These are phyloP conservation scores for Cystobasidium ongulense DNA, from an alignment of 768 basidiomycete genomes.

Conservation along the genomic window DNA sequence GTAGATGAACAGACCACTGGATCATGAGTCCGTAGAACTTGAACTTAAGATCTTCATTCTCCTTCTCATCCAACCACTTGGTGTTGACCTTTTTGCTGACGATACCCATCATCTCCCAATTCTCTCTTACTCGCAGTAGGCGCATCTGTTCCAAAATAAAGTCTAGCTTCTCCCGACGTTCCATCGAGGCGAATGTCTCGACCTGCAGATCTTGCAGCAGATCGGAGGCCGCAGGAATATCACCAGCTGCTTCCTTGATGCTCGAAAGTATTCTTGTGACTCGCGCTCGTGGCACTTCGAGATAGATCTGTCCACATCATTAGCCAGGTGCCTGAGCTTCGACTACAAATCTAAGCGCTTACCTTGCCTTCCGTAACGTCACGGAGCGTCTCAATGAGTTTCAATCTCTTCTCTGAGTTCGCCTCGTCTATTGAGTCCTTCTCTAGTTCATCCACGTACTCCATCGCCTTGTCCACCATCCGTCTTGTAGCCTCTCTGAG, in stretches of 20 bases:
- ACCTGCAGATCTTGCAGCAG: constrained; percentile 90
- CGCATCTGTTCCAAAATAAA: constrained; percentile 98
- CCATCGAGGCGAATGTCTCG: constrained; percentile 98
- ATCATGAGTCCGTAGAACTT: constrained; percentile 96
- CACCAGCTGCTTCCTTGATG: constrained; percentile 68
- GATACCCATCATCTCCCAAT: constrained; percentile 88
- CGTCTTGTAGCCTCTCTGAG: constrained; percentile 78
- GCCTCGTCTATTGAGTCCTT: constrained; percentile 52
- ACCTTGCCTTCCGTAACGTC: constrained; percentile 95
- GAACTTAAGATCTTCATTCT: constrained; percentile 91
- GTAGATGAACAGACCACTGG: constrained; percentile 75
- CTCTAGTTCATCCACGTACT: constrained; percentile 70
- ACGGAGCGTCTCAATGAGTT: constrained; percentile 79
- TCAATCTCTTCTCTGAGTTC: constrained; percentile 63
- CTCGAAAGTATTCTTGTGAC: constrained; percentile 78
- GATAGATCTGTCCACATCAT: constrained; percentile 61
- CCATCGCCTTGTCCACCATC: constrained; percentile 80
- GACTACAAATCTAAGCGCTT: constrained; percentile 38
- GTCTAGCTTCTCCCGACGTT: constrained; percentile 92
- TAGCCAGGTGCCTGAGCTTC: background rate
- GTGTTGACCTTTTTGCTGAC: constrained; percentile 91
- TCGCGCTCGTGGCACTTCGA: constrained; percentile 91
- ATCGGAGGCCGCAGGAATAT: constrained; percentile 64
- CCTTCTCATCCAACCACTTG: constrained; percentile 76
- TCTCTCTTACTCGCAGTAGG: constrained; percentile 58